Evolutionary conservation across 495 filamentous ascomycete species (phyloP), one percentile per base, ranked within the genome.

Genomic region (Pyrenopolyporus hunteri): DNA sequence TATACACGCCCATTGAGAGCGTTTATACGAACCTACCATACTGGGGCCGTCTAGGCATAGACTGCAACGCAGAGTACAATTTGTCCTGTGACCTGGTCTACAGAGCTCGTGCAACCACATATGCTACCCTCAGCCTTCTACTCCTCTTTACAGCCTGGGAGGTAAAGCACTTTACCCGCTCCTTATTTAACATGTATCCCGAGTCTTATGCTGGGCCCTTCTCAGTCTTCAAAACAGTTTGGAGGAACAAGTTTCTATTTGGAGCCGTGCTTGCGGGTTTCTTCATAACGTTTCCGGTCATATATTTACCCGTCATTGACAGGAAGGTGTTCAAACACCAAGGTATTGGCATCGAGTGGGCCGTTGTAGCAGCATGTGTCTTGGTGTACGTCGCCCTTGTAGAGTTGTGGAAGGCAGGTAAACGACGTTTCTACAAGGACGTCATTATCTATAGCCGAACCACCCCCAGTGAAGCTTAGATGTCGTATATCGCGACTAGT

Each of bases 21-120:
- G 28, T 52, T 6, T 65, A 65, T 10, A 3, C 14, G 0, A n/a
- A 40, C 2, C 13, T 25, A 23, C 23, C 22, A 11, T 9, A 7
- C 25, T 44, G 48, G 11, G 43, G 48, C 1, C 13, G 31, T 8
- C 76, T 85, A 20, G 81, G 80, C 16, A 4, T 35, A 17, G 71
- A 76, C 52, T 85, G 83, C 67, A 86, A 86, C 64, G 70, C 80
- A 26, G 56, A 50, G 31, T 79, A 76, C 62, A 69, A 69, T n/a
- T 44, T 60, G 3, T 59, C 65, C 13, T 86, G 83, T 65, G 73
- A 74, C 25, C 64, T 69, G 6, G 80, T 85, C 6, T 86, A 81
- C 76, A 85, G 85, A 6, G 88, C 88, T 3, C 84, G 88, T 8
- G 87, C 88, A 4, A 86, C 88, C 1, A 86, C 83, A 0, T 91